Base-by-base conservation (phyloP, 1,284 basidiomycete genomes). In the Fistulinella staudtii region DNA sequence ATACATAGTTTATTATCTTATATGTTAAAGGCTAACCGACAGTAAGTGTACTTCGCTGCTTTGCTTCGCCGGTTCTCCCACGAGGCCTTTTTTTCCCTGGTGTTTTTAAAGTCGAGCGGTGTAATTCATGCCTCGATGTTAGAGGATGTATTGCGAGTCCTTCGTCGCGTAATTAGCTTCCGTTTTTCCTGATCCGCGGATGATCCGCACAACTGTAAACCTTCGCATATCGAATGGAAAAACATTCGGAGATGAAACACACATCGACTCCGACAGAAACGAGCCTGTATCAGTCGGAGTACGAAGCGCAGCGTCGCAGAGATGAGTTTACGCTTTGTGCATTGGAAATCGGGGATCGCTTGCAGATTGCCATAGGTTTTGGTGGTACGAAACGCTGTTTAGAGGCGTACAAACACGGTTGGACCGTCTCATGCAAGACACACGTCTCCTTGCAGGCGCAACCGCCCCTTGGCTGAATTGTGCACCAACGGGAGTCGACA, bases 1-100 rank as follows among this genome's bases (percentile, higher is more conserved):
- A 65, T 60, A 58, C 50, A n/a, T 56, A 66, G 47, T 46, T 37
- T 51, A 53, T 53, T 62, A 64, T 55, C 29, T 66, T 65, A 66
- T 65, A 53, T 36, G 36, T 57, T 61, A 65, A 62, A 59, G 38
- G 46, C 50, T 59, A 65, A 61, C 53, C 42, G 48, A 53, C 41
- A 46, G 35, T 34, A 38, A 35, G 23, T 61, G 50, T 53, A 63
- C 51, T 41, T 37, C 34, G 45, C 41, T 29, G 42, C 30, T 43
- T 36, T 45, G 47, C 35, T 43, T 47, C 40, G 29, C 25, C 11
- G 22, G 33, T 46, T 49, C 28, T 41, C 27, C 41, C 37, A 41
- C 34, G 28, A 45, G 39, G 25, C 35, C 36, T 24, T 18, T 40
- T 42, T 31, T 28, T 21, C 24, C 36, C 42, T 45, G 37, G 36